Evolutionary conservation across 2,329 filamentous ascomycete genomes (phyloP), one percentile per base, ranked within the genome.

Genomic region (Fusarium sp.): DNA sequence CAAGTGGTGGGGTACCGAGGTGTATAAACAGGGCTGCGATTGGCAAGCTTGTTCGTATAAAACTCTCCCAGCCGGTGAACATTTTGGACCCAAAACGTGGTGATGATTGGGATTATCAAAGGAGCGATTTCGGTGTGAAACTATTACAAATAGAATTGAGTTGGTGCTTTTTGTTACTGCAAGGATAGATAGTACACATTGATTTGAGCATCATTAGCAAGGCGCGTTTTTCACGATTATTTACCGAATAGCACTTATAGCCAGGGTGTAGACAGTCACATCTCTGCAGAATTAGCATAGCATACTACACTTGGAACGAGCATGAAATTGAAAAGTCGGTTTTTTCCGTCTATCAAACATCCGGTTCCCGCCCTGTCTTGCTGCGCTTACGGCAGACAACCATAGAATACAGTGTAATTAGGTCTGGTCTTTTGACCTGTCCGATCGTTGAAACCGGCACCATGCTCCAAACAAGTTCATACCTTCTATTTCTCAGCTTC

Each of bases 1-100:
- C 74, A 88, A 83, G 56, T 96, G 93, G 93, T 96, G 93, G 93
- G 93, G 93, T 0, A 96, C 93, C 0, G 91, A 96, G 74, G 85
- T 95, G 7, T 94, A 93, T 76, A 94, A 93, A 77, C 84, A 89
- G 77, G 92, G 93, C 20, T 96, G 92, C 77, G 92, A 96, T 80
- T 96, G 92, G 92, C 84, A 89, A 75, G 92, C 91, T 42, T 96
- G 92, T 76, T 79, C 91, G 2, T 95, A 91, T 74, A 87, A 83
- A 55, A 83, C 78, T 1, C 84, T 96, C 7, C 80, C 83, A 0
- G 85, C 88, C 15, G 91, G 90, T 1, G 83, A 84, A 23, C 85
- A 81, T 59, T 94, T 94, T 77, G 91, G 91, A 1, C 89, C 89
- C 3, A 83, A 85, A 56, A 79, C 70, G 2, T 90, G 88, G 88